A percentile compares a stretch with the other conserved stretches of the same genome.
phyloP scores from a whole-genome alignment of 169 alveolate species.

The Eimeria falciformis region DNA sequence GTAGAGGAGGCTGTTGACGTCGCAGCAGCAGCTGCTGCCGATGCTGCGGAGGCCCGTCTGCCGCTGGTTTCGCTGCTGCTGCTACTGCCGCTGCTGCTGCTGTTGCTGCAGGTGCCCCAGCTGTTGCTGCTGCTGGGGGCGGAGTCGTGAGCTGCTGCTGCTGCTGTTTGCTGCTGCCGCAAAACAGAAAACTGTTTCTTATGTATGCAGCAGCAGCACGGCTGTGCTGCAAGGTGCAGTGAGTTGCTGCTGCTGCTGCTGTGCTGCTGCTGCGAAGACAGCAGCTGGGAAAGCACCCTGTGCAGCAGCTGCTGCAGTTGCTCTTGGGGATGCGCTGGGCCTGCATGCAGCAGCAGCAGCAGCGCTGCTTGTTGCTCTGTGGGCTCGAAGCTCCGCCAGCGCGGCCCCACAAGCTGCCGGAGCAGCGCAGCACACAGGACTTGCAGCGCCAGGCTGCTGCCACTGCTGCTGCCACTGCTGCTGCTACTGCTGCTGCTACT shows the following conservation, averaged over 20 bases:
- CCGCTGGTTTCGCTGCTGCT: neutral
- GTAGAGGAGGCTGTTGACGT: neutral
- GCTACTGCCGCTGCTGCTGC: neutral
- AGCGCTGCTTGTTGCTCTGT: constrained; percentile 17
- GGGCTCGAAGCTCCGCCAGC: constrained; percentile 35
- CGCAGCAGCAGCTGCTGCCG: neutral
- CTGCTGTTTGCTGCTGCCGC: constrained; percentile 13
- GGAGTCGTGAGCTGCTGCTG: neutral
- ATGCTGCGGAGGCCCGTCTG: constrained; percentile 5
- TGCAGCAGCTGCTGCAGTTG: constrained; percentile 72
- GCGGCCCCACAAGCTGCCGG: constrained; percentile 65
- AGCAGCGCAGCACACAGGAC: constrained; percentile 50
- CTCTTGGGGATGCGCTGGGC: constrained; percentile 50
- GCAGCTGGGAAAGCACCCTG: constrained; percentile 24
- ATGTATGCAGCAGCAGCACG: neutral
- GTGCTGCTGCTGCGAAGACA: constrained; percentile 34
- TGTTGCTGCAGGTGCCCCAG: constrained; percentile 9
- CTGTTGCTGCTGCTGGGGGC: constrained; percentile 14
- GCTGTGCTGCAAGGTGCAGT: neutral
- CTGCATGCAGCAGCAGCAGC: constrained; percentile 69
- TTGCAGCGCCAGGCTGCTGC: constrained; percentile 5
- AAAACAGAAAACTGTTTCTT: no score
- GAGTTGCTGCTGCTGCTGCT: neutral
- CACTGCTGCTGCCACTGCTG: constrained; percentile 42
- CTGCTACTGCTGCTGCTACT: constrained; percentile 29